Base-by-base conservation (phyloP, 1,139 yeast species). In the Taphrina betulina region DNA sequence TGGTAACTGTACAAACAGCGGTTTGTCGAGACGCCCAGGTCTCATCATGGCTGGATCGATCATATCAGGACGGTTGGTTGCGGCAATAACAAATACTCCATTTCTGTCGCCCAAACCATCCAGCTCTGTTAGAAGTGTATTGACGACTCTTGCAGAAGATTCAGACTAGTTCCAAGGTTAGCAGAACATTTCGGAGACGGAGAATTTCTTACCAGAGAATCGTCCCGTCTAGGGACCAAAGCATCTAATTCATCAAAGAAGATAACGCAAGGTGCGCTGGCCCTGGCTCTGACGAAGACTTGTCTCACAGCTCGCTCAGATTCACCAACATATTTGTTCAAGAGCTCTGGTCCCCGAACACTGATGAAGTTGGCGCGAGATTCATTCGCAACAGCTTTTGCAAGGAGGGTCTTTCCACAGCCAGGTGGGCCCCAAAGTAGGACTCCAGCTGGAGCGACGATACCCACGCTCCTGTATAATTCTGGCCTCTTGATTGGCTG, bases 351-450 rank as follows among this genome's bases (percentile, higher is more conserved):
- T 1, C 98, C 98, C 62, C 94, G 84, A 37, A 92, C 89, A 7
- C 95, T 86, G 42, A 92, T 92, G 70, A 92, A 92, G 68, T 92
- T 92, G 5, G 97, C 97, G 57, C 95, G 79, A 1, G 96, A 87
- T 70, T 92, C 97, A 68, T 92, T 90, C 12, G 98, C 98, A 8
- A 92, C 97, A 0, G 97, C 98, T 67, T 92, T 92, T 0, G 97
- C 98, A 50, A 92, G 74, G 57, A 92, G 75, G 0, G 98, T 92
- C 68, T 92, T 92, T 77, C 98, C 98, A 73, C 97, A 92, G 20
- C 98, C 98, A 1, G 98, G 98, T 1, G 98, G 99, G 0, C 99
- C 99, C 98, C 98, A 92, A 76, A 92, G 78, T 19, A 92, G 73
- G 0, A 92, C 98, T 56, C 99, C 99, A 0, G 96, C 90, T 1